phyloP scores from a whole-genome alignment of 495 filamentous ascomycete species.

The Xylaria venustula region DNA sequence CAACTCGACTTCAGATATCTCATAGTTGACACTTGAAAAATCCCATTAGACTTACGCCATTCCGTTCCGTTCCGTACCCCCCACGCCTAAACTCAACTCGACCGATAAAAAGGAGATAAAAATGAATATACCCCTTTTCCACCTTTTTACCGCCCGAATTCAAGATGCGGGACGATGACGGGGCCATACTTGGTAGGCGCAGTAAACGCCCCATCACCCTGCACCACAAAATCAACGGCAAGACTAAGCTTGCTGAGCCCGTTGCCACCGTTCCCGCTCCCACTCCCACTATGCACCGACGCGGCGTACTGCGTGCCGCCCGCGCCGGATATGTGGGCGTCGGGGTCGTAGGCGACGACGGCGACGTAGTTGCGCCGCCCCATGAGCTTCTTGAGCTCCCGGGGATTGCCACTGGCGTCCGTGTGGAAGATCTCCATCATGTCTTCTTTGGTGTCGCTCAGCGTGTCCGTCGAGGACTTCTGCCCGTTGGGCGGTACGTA shows the following conservation, averaged over 20 bases:
- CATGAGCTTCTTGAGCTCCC: conserved; percentile 90
- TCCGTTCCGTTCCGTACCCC: too few relatives aligned
- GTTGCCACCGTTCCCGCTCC: conserved; percentile 18
- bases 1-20: too few relatives aligned
- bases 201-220: conserved; percentile 77
- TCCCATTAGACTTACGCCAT: too few relatives aligned
- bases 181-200: conserved; percentile 93
- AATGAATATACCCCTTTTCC: too few relatives aligned
- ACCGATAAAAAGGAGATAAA: too few relatives aligned
- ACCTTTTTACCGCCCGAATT: conserved; percentile 62
- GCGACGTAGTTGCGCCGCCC: conserved; percentile 91
- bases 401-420: conserved; percentile 73
- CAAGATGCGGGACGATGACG: conserved; percentile 90
- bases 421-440: conserved; percentile 99
- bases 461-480: conserved; percentile 58
- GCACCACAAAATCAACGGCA: conserved; percentile 95
- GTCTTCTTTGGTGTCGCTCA: conserved; percentile 94
- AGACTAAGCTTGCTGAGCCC: conserved; percentile 73
- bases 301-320: conserved; percentile 51
- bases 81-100: not conserved
- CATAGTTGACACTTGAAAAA: not conserved
- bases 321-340: too few relatives aligned
- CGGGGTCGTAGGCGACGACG: conserved; percentile 88
- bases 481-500: conserved; percentile 92
- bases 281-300: conserved; percentile 35